phyloP scores from a whole-genome alignment of 345 rosid species.

The Arabidopsis thaliana region TAIR10.1 NC_003076.8:25014001-25014500 shows the following conservation, averaged over 20 bases:
- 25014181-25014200: background rate
- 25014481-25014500: too few species aligned
- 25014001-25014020: constrained; percentile 42
- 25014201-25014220: background rate
- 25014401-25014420: too few species aligned
- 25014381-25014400: too few species aligned
- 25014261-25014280: background rate
- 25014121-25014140: constrained; percentile 30
- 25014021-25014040: constrained; percentile 25
- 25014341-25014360: too few species aligned
- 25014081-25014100: constrained; percentile 31
- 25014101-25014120: constrained; percentile 33
- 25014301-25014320: too few species aligned
- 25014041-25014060: constrained; percentile 18
- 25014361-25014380: too few species aligned
- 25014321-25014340: too few species aligned
- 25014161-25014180: constrained; percentile 36
- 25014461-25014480: too few species aligned
- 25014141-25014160: constrained; percentile 30
- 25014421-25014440: too few species aligned
- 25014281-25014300: background rate
- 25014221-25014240: background rate
- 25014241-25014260: background rate
- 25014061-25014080: constrained; percentile 20
- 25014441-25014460: too few species aligned